Conservation (phyloP, 2,329 filamentous ascomycete genomes). For the Talaromyces marneffei region DNA sequence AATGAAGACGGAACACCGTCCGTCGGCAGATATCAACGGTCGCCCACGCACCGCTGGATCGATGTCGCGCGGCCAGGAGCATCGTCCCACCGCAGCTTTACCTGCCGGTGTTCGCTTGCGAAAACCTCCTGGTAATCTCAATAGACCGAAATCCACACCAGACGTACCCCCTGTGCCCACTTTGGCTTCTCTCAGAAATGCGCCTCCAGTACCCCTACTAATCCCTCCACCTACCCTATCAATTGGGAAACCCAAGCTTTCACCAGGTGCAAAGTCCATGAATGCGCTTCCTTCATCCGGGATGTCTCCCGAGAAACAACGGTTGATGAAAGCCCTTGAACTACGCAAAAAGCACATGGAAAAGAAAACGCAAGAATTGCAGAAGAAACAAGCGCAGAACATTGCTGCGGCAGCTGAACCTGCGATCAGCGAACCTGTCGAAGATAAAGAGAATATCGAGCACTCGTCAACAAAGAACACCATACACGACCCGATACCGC, state of each 20-base stretch:
- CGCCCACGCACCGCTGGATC: slow-evolving; percentile 55
- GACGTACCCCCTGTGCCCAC: slow-evolving; percentile 25
- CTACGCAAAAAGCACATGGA: slow-evolving; percentile 73
- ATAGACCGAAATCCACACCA: slow-evolving; percentile 42
- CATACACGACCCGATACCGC: neutral
- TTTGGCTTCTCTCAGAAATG: slow-evolving; percentile 23
- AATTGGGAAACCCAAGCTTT: slow-evolving; percentile 30
- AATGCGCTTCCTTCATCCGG: slow-evolving; percentile 44
- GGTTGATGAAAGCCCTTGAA: slow-evolving; percentile 91
- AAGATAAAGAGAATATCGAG: slow-evolving; percentile 27
- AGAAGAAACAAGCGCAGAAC: slow-evolving; percentile 23
- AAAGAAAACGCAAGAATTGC: slow-evolving; percentile 27
- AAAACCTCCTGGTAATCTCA: slow-evolving; percentile 44
- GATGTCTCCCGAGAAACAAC: slow-evolving; percentile 84
- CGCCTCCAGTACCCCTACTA: slow-evolving; percentile 36
- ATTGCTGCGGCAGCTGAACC: neutral
- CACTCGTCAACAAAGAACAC: slow-evolving; percentile 17
- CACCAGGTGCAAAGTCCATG: slow-evolving; percentile 38
- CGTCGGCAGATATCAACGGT: slow-evolving; percentile 59
- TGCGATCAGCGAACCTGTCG: neutral
- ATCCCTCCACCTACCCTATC: slow-evolving; percentile 34
- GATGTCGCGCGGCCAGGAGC: slow-evolving; percentile 41
- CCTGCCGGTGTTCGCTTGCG: slow-evolving; percentile 70
- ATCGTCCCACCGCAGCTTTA: slow-evolving; percentile 69
- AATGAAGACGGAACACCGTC: slow-evolving; percentile 81